Percentiles rank a stretch among this genome's conserved stretches.
These are phyloP conservation scores for Saccharomycopsis guyanensis DNA, from an alignment of 805 yeast genomes.

Conservation along the genomic window DNA sequence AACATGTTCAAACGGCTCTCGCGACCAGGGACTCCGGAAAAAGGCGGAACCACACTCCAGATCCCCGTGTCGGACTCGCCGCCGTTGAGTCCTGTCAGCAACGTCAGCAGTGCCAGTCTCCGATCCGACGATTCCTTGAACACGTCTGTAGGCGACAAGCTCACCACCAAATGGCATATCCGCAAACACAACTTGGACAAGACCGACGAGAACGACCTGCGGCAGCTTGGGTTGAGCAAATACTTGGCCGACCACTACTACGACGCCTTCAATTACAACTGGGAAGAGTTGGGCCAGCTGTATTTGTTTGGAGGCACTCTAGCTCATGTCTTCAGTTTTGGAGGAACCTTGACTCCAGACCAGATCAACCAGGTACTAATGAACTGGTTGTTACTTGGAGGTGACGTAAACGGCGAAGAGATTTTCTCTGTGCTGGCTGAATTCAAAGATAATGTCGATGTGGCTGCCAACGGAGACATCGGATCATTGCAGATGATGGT, in stretches of 20 bases:
- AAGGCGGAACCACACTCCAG: neutral
- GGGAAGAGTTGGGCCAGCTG: slow-evolving; percentile 16
- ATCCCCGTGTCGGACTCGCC: slow-evolving; percentile 1
- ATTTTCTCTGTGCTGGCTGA: slow-evolving; percentile 2
- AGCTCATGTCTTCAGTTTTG: slow-evolving; percentile 1
- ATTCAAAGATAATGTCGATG: slow-evolving; percentile 1
- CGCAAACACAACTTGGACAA: slow-evolving; percentile 17
- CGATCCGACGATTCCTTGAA: slow-evolving; percentile 3
- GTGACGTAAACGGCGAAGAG: slow-evolving; percentile 15
- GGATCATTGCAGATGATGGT: slow-evolving; percentile 2
- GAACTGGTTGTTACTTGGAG: slow-evolving; percentile 18
- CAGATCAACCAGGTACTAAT: slow-evolving; percentile 9
- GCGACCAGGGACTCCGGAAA: neutral
- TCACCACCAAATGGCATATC: slow-evolving; percentile 15
- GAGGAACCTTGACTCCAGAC: neutral
- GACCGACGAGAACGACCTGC: slow-evolving; percentile 10
- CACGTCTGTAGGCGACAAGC: slow-evolving; percentile 7
- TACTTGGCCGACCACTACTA: slow-evolving; percentile 16
- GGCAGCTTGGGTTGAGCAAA: slow-evolving; percentile 9
- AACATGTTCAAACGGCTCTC: slow-evolving; percentile 9
- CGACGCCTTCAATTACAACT: slow-evolving; percentile 16
- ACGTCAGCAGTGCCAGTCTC: slow-evolving; percentile 1
- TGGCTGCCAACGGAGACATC: slow-evolving; percentile 6
- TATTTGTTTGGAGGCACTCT: slow-evolving; percentile 19
- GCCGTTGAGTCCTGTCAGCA: slow-evolving; percentile 5